Percentiles rank a stretch among this genome's conserved stretches.
phyloP scores from a whole-genome alignment of 169 alveolate species.

The Theileria orientalis region DNA sequence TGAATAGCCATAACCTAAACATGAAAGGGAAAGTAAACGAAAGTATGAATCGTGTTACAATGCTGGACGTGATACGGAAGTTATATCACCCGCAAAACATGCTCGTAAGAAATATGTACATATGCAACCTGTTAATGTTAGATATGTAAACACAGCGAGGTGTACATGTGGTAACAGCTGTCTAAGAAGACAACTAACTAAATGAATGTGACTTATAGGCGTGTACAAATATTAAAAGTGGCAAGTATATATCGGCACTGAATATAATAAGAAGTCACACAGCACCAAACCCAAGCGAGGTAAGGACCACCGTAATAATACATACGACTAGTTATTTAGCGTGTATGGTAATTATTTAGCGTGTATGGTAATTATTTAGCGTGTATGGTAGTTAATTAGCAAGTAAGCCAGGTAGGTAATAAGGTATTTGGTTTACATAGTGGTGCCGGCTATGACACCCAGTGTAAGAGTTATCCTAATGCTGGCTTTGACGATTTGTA shows the following conservation, averaged over 20 bases:
- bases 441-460: no score
- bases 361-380: no score
- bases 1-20: no score
- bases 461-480: no score
- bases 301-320: slow-evolving; percentile 6
- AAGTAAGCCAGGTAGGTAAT: no score
- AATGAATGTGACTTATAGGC: slow-evolving; percentile 33
- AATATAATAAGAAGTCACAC: slow-evolving; percentile 71
- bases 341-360: background rate
- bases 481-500: background rate
- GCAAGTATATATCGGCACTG: slow-evolving; percentile 68
- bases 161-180: background rate
- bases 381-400: background rate
- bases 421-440: no score
- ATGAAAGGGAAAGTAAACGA: no score
- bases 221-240: slow-evolving; percentile 57
- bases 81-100: slow-evolving; percentile 94
- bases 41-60: slow-evolving; percentile 94
- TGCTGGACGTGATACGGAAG: slow-evolving; percentile 97
- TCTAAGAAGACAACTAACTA: no score
- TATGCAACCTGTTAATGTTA: no score
- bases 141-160: no score
- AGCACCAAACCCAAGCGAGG: slow-evolving; percentile 64
- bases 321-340: no score
- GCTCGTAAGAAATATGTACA: slow-evolving; percentile 91